Conservation (phyloP, 208 protist species). For the Acanthamoeba triangularis region DNA sequence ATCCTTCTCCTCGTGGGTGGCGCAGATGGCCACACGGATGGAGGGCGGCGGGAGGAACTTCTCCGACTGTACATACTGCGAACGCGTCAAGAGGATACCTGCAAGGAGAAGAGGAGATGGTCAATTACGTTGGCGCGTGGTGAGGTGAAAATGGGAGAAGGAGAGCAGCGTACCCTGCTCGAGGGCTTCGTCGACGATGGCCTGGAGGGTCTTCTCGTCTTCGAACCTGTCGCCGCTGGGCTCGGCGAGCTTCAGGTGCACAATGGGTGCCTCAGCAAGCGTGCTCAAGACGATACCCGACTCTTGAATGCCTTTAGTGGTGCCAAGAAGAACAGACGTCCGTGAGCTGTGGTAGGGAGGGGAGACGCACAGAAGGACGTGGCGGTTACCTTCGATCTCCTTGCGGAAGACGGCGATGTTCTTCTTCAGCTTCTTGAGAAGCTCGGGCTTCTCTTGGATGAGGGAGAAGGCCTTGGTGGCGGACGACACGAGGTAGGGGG, state of each 20-base stretch:
- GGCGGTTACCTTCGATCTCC: conserved; percentile 18
- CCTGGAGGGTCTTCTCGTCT: conserved; percentile 81
- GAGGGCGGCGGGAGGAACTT: conserved; percentile 82
- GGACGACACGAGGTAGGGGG: conserved; percentile 95
- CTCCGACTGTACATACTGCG: conserved; percentile 79
- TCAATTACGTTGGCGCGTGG: background rate
- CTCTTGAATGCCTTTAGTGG: background rate
- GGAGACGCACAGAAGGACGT: background rate
- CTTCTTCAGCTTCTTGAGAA: conserved; percentile 57
- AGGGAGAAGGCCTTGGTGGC: conserved; percentile 92
- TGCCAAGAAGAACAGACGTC: too few relatives aligned
- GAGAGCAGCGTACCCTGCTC: background rate
- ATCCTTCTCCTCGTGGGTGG: conserved; percentile 29
- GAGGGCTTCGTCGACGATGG: conserved; percentile 74
- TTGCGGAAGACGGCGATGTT: conserved; percentile 76
- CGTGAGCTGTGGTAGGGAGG: background rate
- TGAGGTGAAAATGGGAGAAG: background rate
- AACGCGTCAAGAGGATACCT: conserved; percentile 79
- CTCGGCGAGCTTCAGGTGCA: conserved; percentile 41
- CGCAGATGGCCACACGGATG: conserved; percentile 79
- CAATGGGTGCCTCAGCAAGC: conserved; percentile 17
- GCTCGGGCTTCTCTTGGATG: conserved; percentile 86
- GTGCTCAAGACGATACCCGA: background rate
- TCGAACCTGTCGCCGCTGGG: background rate
- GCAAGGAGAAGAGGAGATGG: background rate